phyloP scores from a whole-genome alignment of 179 eudicot species.

The Heliamphora pulchella region DNA sequence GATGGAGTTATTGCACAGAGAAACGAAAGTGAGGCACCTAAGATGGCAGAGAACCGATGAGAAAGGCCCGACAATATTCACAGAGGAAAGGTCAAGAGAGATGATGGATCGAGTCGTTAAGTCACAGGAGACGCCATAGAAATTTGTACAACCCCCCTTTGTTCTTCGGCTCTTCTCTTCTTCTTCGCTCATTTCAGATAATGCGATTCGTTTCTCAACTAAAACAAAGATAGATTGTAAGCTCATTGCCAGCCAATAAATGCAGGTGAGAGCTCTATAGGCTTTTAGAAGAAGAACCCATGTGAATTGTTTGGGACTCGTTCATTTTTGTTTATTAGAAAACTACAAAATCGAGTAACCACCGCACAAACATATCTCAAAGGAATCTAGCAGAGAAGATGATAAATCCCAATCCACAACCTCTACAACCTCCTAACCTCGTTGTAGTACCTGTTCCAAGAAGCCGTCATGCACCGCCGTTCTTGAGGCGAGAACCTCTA shows the following conservation, averaged over 20 bases:
- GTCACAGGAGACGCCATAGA: slow-evolving; percentile 52
- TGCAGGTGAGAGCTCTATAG: slow-evolving; percentile 31
- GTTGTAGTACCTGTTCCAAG: slow-evolving; percentile 49
- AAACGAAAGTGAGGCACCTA: slow-evolving; percentile 29
- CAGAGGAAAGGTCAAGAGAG: slow-evolving; percentile 42
- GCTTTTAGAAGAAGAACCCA: slow-evolving; percentile 45
- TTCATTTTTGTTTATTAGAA: slow-evolving; percentile 38
- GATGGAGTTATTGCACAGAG: slow-evolving; percentile 45
- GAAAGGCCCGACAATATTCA: slow-evolving; percentile 50
- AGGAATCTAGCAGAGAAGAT: too few relatives aligned
- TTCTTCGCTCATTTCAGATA: slow-evolving; percentile 27
- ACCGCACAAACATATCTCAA: too few relatives aligned
- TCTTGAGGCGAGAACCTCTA: slow-evolving; percentile 54
- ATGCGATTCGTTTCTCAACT: slow-evolving; percentile 43
- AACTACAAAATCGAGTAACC: not conserved
- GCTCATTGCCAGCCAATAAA: slow-evolving; percentile 41
- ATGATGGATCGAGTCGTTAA: slow-evolving; percentile 26
- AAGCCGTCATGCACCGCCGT: slow-evolving; percentile 42
- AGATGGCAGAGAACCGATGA: slow-evolving; percentile 57
- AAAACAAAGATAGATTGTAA: slow-evolving; percentile 21
- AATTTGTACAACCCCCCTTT: slow-evolving; percentile 58
- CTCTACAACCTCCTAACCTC: slow-evolving; percentile 48
- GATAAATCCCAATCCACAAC: slow-evolving; percentile 25
- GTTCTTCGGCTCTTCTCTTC: slow-evolving; percentile 26
- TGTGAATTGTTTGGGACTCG: slow-evolving; percentile 45